Base-by-base conservation (phyloP, 1,284 basidiomycete species). In the Rhodotorula sp. region DNA sequence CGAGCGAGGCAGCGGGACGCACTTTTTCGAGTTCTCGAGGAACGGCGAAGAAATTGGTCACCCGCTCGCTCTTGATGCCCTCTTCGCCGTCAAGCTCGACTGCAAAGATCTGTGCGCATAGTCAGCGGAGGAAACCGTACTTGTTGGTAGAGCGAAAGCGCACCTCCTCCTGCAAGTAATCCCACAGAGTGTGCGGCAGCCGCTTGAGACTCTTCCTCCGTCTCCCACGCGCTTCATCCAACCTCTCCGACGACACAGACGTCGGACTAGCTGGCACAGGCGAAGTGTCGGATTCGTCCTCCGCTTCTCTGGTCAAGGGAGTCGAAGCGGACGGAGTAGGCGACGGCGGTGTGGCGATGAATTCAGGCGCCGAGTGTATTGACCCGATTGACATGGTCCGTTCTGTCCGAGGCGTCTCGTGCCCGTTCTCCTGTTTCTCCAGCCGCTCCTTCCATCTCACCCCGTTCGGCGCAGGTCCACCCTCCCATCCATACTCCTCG, bases 21-120 rank as follows among this genome's bases (percentile, higher is more conserved):
- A 91, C 92, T 85, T 96, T 95, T 80, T 99, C 96, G 73, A 96
- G 88, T 24, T 93, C 94, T 13, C 94, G 79, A 0, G 96, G 96
- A 52, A 99, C 92, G 66, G 87, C 89, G 71, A 99, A 82, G 78
- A 99, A 99, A 81, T 99, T 99, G 79, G 91, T 90, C 59, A 99
- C 94, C n/a, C 96, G 84, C 77, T 99, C 96, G 90, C 93, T 93
- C 81, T 94, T 94, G 75, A 94, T 82, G 79, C 95, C 93, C 77
- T 95, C 91, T 70, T 92, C 90, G 0, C 89, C 92, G 79, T 95
- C 92, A 79, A 93, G 91, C 82, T 94, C 92, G 44, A 90, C 94
- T 0, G 90, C 91, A 13, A 94, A 81, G 22, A 95, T 83, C 77
- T 93, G 46, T 13, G 46, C n/a, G 54, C 29, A 34, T 15, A 22